Evolutionary conservation across 1,284 basidiomycete genomes (phyloP), one percentile per base, ranked within the genome.

Genomic region (Naganishia sp.): DNA sequence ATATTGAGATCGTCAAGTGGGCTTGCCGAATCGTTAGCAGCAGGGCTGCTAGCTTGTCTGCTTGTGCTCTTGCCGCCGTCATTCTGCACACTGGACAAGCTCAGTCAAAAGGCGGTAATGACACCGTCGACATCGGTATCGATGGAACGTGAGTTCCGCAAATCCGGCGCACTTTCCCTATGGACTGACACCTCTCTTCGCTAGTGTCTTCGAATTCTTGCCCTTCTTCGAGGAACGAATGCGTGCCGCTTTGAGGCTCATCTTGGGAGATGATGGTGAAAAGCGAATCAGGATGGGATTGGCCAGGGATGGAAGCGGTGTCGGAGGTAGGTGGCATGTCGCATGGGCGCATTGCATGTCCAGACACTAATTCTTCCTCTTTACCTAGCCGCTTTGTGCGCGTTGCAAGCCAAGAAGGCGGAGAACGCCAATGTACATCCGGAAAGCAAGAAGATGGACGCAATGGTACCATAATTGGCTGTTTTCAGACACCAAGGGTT

Each of bases 241-340:
- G 69, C 84, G 90, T 39, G 85, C 87, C 53, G 88, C 92, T 0
- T 78, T 99, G 56, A 81, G 85, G n/a, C 79, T 82, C 2, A 74
- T 98, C 41, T 84, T 98, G 13, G 94, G 95, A 7, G 83, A 86
- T 47, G 85, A 90, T 47, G 86, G 89, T 5, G 92, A 93, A 81
- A 83, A 85, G 74, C 82, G 86, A 43, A 86, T 96, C 7, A 85
- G 88, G 68, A 90, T 98, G 72, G 94, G 92, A 25, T 79, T 97
- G 72, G 95, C 95, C 5, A 98, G 96, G 81, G 96, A 99, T 75
- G 95, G 96, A 28, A 94, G 91, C 75, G 96, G 95, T 61, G 93
- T 95, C 46, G 95, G 95, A 75, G 92, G 92, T 94, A 79, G 79
- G 88, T 76, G 9, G 10, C 17, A 18, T 42, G 2, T 18, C 15